Evolutionary conservation across 805 yeast species (phyloP), one percentile per base, ranked within the genome.

Genomic region (Saturnispora besseyi): DNA sequence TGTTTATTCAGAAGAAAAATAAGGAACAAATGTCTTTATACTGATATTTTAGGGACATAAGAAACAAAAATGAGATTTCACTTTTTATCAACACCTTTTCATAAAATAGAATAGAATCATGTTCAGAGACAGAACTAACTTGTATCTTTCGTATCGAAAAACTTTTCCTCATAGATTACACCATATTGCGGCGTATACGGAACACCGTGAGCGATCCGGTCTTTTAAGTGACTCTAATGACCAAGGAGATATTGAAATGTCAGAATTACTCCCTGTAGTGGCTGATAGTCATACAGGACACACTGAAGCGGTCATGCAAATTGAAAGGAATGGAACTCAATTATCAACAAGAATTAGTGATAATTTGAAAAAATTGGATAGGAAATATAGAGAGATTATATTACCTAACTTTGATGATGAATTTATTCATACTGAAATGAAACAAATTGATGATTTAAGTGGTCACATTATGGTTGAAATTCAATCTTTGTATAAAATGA

Each of bases 41-140:
- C 6, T 26, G 9, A 8, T 26, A 8, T 26, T 26, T 26, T 36
- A n/a, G 32, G 7, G 24, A n/a, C 32, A n/a, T 10, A 42, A 21
- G 18, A 42, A 21, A n/a, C 18, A 32, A 13, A 30, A 21, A 41
- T 29, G 21, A 13, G 13, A 29, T 29, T 41, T 21, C n/a, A 6
- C 56, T 30, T 58, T 44, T 55, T 62, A 44, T 58, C 54, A 6
- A 36, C 46, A n/a, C 41, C 49, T 24, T 42, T 12, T 33, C 8
- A 24, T 7, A 18, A 11, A 18, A 32, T 41, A 31, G 1, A 42
- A 10, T 15, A 22, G 22, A 13, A 45, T 3, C 48, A 88, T 91
- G 96, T 87, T 85, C 61, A 76, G 98, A 64, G 98, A 93, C 68
- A 75, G 97, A 64, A 93, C 99, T n/a, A 91, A 90, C 62, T 74